Base-by-base conservation (phyloP, 495 filamentous ascomycete species). In the Talaromyces nanjingensis region DNA sequence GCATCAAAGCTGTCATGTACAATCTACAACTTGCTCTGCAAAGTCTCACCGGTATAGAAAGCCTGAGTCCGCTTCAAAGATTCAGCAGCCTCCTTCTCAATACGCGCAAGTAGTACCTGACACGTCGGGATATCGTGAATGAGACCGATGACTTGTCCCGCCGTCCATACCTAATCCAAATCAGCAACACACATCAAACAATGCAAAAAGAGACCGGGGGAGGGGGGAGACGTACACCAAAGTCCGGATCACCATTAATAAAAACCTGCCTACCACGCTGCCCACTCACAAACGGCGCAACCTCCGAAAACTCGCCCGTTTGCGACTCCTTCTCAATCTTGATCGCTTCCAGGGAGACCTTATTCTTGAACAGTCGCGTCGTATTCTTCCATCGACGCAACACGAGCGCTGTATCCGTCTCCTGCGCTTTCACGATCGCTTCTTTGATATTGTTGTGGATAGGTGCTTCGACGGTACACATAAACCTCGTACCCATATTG, bases 381-480 rank as follows among this genome's bases (percentile, higher is more conserved):
- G 94, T 98, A 76, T 98, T 98, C 76, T 83, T 89, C 93, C 94
- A 98, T 67, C 93, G 83, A 56, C 94, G 79, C 67, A 98, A 80
- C 33, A 98, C 86, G 56, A 98, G 76, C 69, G 91, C 86, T 0
- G 94, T 98, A 74, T 98, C 92, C 24, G 87, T 91, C 81, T 98
- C 94, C 65, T 90, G 81, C 3, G 93, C 90, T 59, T 86, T 82
- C 39, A 97, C 92, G 71, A 97, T 98, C 67, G 90, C 83, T 74
- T 92, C 82, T 81, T 98, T 98, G 74, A 98, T 89, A 61, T 96
- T 96, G 53, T 87, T 73, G 77, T 98, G 94, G 62, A 98, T 92
- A 0, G 94, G 94, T 52, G 90, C 87, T 73, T 97, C 93, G 11
- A 93, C 84, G 6, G 93, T 97, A 76, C 89, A 91, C 87, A 96